These are phyloP conservation scores for Alternaria arbusti DNA, from an alignment of 2,329 filamentous ascomycete species.

Conservation along the genomic window DNA sequence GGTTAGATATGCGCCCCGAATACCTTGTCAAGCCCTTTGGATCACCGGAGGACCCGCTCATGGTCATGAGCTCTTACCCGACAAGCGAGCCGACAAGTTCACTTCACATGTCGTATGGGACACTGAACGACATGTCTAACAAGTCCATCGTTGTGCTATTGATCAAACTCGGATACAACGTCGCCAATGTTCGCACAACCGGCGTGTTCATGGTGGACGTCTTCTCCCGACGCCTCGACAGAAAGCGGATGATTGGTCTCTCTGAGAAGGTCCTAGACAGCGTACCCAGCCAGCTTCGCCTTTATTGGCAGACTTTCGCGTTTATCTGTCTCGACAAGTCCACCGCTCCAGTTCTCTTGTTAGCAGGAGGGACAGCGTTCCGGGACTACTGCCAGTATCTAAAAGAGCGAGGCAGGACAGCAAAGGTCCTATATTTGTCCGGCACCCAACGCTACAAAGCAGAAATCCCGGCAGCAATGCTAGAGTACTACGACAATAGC, in stretches of 20 bases:
- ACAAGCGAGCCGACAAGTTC: neutral
- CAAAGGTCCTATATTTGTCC: neutral
- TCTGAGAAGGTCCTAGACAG: neutral
- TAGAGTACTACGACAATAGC: neutral
- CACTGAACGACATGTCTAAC: neutral
- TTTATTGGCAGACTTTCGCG: neutral
- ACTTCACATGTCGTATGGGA: neutral
- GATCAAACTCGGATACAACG: neutral
- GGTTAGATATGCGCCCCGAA: neutral
- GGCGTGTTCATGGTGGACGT: neutral
- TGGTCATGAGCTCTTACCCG: neutral
- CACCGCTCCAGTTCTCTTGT: neutral
- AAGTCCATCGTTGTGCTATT: neutral
- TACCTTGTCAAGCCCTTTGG: neutral
- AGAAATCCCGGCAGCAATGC: neutral
- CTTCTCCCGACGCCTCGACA: neutral
- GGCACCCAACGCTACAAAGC: neutral
- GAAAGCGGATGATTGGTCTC: neutral
- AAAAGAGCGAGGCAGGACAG: neutral
- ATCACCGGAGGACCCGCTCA: neutral
- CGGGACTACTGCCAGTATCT: neutral
- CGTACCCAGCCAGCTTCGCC: neutral
- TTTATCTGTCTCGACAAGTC: neutral
- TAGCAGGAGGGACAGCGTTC: neutral
- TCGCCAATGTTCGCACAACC: neutral